Evolutionary conservation across 1,284 basidiomycete species (phyloP).

Genomic region (Agaricales sp.): DNA sequence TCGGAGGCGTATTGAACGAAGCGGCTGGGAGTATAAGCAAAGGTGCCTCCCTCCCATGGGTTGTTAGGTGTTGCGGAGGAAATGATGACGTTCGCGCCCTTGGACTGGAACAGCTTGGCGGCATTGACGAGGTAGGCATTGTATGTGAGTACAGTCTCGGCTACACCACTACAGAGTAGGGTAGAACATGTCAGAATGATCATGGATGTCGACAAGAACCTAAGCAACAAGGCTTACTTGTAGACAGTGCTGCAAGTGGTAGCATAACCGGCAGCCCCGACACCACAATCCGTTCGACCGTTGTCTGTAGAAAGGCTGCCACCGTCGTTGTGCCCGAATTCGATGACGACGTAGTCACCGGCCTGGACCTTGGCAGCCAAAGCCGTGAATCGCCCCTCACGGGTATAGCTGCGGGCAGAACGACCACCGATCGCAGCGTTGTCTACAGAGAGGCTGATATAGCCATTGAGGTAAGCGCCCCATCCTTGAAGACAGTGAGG

Average conservation of each 20-base stretch:
- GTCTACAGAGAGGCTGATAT: slow-evolving; percentile 16
- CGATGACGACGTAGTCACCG: slow-evolving; percentile 19
- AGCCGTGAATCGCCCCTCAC: slow-evolving; percentile 15
- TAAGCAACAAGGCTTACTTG: slow-evolving; percentile 7
- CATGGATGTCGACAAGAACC: too few relatives aligned
- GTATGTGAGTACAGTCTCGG: slow-evolving; percentile 10
- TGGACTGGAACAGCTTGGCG: slow-evolving; percentile 16
- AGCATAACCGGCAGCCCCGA: slow-evolving; percentile 12
- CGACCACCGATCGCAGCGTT: slow-evolving; percentile 21
- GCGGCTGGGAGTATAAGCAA: slow-evolving; percentile 13
- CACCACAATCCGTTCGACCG: slow-evolving; percentile 15
- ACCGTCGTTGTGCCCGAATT: slow-evolving; percentile 24
- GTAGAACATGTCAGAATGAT: slow-evolving; percentile 1
- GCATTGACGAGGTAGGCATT: slow-evolving; percentile 17
- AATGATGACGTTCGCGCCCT: slow-evolving; percentile 22
- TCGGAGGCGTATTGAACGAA: slow-evolving; percentile 21
- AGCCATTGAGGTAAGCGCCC: slow-evolving; percentile 16
- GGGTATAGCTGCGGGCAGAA: slow-evolving; percentile 21
- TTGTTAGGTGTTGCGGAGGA: slow-evolving; percentile 23
- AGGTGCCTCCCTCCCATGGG: slow-evolving; percentile 16
- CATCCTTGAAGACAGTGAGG: slow-evolving; percentile 12
- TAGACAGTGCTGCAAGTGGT: slow-evolving; percentile 9
- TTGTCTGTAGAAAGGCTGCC: slow-evolving; percentile 13
- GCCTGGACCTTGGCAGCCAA: slow-evolving; percentile 8
- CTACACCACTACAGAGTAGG: slow-evolving; percentile 1